Conservation (phyloP, 140 eudicot genomes). For the Cichorium intybus region DNA sequence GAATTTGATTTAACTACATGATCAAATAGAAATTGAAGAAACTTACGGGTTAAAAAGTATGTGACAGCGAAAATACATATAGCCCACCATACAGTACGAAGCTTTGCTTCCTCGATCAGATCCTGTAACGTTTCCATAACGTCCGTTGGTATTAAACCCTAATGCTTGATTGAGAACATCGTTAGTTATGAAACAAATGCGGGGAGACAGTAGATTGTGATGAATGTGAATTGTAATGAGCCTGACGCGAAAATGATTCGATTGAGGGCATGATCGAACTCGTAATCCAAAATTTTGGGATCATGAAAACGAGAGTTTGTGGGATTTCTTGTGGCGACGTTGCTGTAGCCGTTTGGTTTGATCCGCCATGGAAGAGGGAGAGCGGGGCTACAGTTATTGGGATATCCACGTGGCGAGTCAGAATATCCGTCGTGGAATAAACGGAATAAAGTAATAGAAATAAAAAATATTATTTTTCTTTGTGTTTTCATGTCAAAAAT, state of each 20-base stretch:
- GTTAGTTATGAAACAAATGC: background rate
- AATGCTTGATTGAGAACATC: conserved; percentile 15
- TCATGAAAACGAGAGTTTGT: conserved; percentile 2
- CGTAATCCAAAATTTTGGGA: conserved; percentile 11
- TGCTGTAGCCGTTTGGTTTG: conserved; percentile 3
- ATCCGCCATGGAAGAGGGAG: conserved; percentile 13
- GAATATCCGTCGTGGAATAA: conserved; percentile 16
- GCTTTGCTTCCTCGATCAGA: conserved; percentile 92
- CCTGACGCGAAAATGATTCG: conserved; percentile 10
- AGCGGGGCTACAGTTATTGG: background rate
- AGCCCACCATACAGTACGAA: conserved; percentile 91
- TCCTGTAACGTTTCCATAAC: conserved; percentile 65
- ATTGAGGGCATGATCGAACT: background rate
- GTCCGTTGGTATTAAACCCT: conserved; percentile 34
- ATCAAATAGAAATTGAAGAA: background rate
- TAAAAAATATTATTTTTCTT: no score
- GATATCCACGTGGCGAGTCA: background rate
- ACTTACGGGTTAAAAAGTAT: conserved; percentile 83
- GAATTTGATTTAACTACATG: background rate
- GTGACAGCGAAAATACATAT: conserved; percentile 65
- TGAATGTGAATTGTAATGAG: background rate
- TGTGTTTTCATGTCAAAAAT: no score
- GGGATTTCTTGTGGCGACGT: conserved; percentile 14
- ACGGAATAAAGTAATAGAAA: no score
- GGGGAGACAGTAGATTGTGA: conserved; percentile 1